These are phyloP conservation scores for Lactarius deliciosus DNA, from an alignment of 768 basidiomycete species.

Conservation along the genomic window DNA sequence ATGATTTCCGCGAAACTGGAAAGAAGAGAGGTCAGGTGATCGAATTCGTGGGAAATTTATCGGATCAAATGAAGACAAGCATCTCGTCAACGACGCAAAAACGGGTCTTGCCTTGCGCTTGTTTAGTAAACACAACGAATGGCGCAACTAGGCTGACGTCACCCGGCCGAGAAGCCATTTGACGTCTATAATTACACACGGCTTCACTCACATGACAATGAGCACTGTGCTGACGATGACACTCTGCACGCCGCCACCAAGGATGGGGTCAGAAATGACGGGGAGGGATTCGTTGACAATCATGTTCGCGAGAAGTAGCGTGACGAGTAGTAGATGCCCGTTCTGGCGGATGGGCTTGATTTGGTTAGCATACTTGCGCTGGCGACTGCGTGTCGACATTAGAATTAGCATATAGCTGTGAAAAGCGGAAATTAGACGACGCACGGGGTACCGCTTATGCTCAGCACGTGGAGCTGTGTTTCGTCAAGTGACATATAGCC, in stretches of 20 bases:
- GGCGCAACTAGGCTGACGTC: constrained; percentile 4
- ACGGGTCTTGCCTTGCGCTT: no score
- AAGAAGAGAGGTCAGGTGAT: constrained; percentile 7
- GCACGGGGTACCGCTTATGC: constrained; percentile 80
- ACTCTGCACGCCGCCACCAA: constrained; percentile 76
- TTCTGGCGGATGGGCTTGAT: constrained; percentile 86
- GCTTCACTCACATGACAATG: constrained; percentile 74
- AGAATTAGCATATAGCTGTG: constrained; percentile 21
- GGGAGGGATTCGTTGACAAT: constrained; percentile 88
- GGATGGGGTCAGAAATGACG: constrained; percentile 73
- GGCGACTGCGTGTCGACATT: constrained; percentile 49
- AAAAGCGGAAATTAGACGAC: constrained; percentile 34
- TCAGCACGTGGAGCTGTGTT: constrained; percentile 85
- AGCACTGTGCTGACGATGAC: constrained; percentile 82
- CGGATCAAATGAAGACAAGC: neutral
- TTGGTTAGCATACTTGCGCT: constrained; percentile 76
- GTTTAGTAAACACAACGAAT: neutral
- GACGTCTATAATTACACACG: neutral
- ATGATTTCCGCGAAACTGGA: constrained; percentile 87
- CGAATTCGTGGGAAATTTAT: neutral
- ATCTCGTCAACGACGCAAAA: neutral
- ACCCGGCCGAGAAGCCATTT: neutral
- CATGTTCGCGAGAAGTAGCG: constrained; percentile 86
- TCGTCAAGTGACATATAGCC: constrained; percentile 94
- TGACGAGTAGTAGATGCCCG: constrained; percentile 79